Evolutionary conservation across 305 asterid species (phyloP).

Genomic region (Solanum hybrid): DNA sequence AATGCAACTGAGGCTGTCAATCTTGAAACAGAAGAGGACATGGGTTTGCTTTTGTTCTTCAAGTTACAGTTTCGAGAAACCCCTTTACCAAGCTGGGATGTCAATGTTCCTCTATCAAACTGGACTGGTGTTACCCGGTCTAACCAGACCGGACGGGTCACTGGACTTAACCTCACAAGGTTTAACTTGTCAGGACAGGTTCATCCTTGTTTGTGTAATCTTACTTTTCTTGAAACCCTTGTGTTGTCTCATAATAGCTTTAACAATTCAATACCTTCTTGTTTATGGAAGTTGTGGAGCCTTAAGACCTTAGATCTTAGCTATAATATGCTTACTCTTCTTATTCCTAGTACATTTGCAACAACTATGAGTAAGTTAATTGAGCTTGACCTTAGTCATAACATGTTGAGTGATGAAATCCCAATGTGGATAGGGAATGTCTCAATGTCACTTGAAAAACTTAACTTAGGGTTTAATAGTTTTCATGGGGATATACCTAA

Average conservation of each 20-base stretch:
- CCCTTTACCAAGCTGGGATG: conserved; percentile 47
- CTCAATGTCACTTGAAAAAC: conserved; percentile 39
- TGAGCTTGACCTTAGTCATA: conserved; percentile 56
- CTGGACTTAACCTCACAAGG: conserved; percentile 58
- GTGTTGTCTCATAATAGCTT: conserved; percentile 54
- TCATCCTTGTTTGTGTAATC: conserved; percentile 60
- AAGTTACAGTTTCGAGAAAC: conserved; percentile 43
- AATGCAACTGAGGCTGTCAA: not conserved
- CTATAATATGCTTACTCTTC: conserved; percentile 38
- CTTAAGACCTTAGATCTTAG: conserved; percentile 56
- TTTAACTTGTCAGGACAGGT: conserved; percentile 50
- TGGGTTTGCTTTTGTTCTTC: conserved; percentile 49
- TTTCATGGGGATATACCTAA: conserved; percentile 50
- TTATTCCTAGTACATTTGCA: conserved; percentile 26
- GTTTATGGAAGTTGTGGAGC: conserved; percentile 34
- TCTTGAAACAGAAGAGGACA: conserved; percentile 28
- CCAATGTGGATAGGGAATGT: conserved; percentile 67
- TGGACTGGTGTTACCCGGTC: conserved; percentile 53
- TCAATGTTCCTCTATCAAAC: conserved; percentile 14
- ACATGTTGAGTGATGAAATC: conserved; percentile 35
- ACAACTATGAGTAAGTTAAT: conserved; percentile 19
- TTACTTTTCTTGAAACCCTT: conserved; percentile 51
- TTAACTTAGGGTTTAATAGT: conserved; percentile 50
- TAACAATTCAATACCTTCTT: conserved; percentile 40
- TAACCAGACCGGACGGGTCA: conserved; percentile 47